Percentiles rank a stretch among this genome's conserved stretches.
Evolutionary conservation across 345 rosid genomes (phyloP).

Genomic region (Hibiscus syriacus): DNA sequence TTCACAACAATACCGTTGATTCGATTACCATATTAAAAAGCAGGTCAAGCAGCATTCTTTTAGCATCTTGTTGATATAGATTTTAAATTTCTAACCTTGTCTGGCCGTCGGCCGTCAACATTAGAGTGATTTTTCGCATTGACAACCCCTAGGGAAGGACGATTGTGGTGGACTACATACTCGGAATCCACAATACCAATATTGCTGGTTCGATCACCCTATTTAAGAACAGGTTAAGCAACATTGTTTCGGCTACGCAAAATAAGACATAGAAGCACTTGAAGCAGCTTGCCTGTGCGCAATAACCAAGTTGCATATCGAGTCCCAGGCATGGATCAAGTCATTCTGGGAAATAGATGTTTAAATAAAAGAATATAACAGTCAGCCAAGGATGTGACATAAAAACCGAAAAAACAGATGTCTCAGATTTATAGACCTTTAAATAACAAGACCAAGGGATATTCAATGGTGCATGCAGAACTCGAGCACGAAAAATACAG

Average conservation of each 20-base stretch:
- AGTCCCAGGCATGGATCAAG: slow-evolving; percentile 77
- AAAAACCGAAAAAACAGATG: neutral
- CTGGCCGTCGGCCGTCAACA: neutral
- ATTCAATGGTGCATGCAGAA: neutral
- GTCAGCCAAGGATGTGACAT: neutral
- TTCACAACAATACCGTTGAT: neutral
- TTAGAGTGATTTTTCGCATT: neutral
- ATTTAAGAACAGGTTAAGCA: slow-evolving; percentile 8
- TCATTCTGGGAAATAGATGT: slow-evolving; percentile 36
- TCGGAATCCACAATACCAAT: slow-evolving; percentile 68
- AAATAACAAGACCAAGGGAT: neutral
- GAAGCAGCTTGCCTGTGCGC: slow-evolving; percentile 49
- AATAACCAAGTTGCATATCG: slow-evolving; percentile 63
- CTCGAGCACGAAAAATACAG: neutral
- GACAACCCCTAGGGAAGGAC: slow-evolving; percentile 51
- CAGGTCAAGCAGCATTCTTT: neutral
- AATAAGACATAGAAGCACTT: neutral
- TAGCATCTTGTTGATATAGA: neutral
- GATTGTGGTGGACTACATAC: slow-evolving; percentile 50
- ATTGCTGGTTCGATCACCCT: slow-evolving; percentile 58
- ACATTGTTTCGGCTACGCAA: neutral
- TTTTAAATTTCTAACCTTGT: slow-evolving; percentile 24
- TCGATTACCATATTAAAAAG: neutral
- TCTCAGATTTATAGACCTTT: neutral
- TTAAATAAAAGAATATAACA: neutral